Conservation (phyloP, 768 basidiomycete species). For the Leccinum olivaceopallidum region DNA sequence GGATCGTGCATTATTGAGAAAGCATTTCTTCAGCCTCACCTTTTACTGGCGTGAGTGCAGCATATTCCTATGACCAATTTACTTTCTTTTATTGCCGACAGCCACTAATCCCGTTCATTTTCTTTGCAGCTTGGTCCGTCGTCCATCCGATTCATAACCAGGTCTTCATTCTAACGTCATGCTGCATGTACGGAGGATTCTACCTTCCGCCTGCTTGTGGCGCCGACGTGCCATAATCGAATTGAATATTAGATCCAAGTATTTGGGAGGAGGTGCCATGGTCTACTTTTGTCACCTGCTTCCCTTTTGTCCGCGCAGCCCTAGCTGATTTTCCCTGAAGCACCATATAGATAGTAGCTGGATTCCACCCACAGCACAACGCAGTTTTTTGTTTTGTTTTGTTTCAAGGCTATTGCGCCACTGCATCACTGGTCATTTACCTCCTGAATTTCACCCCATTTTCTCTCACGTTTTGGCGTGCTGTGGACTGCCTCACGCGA, state of each 20-base stretch:
- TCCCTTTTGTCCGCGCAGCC: neutral
- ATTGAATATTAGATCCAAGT: constrained; percentile 5
- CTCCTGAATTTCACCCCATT: constrained; percentile 9
- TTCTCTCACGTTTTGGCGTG: constrained; percentile 23
- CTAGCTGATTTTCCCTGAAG: constrained; percentile 1
- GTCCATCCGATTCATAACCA: constrained; percentile 3
- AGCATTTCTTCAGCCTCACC: neutral
- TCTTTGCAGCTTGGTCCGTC: constrained; percentile 2
- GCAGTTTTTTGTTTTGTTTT: neutral
- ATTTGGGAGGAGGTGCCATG: neutral
- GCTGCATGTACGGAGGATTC: constrained; percentile 11
- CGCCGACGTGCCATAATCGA: constrained; percentile 5
- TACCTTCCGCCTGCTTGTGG: constrained; percentile 5
- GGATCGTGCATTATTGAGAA: neutral
- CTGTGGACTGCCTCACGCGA: constrained; percentile 12
- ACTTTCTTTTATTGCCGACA: constrained; percentile 1
- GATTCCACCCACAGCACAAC: constrained; percentile 15
- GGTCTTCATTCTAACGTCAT: constrained; percentile 6
- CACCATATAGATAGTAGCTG: neutral
- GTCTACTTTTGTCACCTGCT: constrained; percentile 1
- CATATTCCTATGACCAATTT: constrained; percentile 9
- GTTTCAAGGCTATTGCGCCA: constrained; percentile 5
- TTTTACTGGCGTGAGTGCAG: constrained; percentile 9
- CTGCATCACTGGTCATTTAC: neutral
- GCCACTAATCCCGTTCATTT: constrained; percentile 1